These are phyloP conservation scores for Saksenaea oblongispora DNA, from an alignment of 371 early-diverging fungal genomes.

Conservation along the genomic window DNA sequence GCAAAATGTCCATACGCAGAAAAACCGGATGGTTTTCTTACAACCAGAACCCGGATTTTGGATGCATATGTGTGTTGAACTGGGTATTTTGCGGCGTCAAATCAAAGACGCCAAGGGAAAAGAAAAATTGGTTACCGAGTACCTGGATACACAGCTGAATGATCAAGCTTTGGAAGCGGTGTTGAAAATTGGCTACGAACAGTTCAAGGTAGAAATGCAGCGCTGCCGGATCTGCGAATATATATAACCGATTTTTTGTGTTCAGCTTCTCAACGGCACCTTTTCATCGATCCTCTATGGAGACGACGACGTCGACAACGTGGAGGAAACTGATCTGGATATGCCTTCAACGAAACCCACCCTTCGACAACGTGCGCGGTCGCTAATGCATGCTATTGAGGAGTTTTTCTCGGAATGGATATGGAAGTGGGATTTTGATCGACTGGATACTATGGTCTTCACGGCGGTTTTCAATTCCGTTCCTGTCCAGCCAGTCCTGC, in stretches of 20 bases:
- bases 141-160: conserved; percentile 60
- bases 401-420: conserved; percentile 71
- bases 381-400: conserved; percentile 51
- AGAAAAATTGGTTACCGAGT: conserved; percentile 57
- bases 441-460: conserved; percentile 40
- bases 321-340: neutral
- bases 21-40: conserved; percentile 66
- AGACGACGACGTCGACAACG: neutral
- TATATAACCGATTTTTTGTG: neutral
- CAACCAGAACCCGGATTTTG: conserved; percentile 78
- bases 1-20: conserved; percentile 74
- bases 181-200: conserved; percentile 59
- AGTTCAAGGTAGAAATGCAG: conserved; percentile 53
- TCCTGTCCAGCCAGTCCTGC: conserved; percentile 41
- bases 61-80: conserved; percentile 72
- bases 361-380: conserved; percentile 37
- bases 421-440: conserved; percentile 67
- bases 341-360: neutral
- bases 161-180: conserved; percentile 58
- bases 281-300: conserved; percentile 35
- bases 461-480: conserved; percentile 45
- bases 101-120: conserved; percentile 61
- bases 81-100: conserved; percentile 52
- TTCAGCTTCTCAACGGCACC: conserved; percentile 47
- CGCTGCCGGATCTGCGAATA: neutral